A percentile compares a stretch with the other conserved stretches of the same genome.
Conservation (phyloP, 2,329 filamentous ascomycete genomes). For the Aspergillus quadricinctus region DNA sequence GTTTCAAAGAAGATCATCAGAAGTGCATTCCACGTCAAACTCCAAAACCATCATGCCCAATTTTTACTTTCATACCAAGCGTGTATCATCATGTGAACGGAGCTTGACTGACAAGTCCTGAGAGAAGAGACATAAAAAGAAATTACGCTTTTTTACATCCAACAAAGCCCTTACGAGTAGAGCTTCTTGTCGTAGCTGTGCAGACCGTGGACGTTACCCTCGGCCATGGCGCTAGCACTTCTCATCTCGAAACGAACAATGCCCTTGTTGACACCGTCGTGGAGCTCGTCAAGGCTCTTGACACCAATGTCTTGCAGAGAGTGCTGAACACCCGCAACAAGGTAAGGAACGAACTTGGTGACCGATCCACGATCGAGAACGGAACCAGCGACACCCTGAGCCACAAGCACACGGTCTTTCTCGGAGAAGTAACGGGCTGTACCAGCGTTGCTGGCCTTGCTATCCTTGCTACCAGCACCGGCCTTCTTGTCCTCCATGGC, state of each 20-base stretch:
- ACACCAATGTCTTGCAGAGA: constrained; percentile 93
- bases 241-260: constrained; percentile 87
- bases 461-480: constrained; percentile 65
- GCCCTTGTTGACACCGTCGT: constrained; percentile 68
- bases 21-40: constrained; percentile 24
- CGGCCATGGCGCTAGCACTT: constrained; percentile 88
- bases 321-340: constrained; percentile 93
- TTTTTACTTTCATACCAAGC: constrained; percentile 28
- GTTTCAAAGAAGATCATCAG: background rate
- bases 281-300: constrained; percentile 72
- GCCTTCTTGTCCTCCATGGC: constrained; percentile 99
- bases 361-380: constrained; percentile 63
- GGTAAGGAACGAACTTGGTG: constrained; percentile 92
- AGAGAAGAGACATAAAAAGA: constrained; percentile 16
- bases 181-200: constrained; percentile 99
- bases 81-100: constrained; percentile 24
- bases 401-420: constrained; percentile 88
- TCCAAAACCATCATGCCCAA: constrained; percentile 28
- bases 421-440: constrained; percentile 98
- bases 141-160: constrained; percentile 9
- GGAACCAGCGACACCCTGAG: constrained; percentile 86
- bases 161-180: constrained; percentile 62
- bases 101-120: constrained; percentile 19
- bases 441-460: constrained; percentile 74
- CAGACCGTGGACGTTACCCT: constrained; percentile 93